Conservation (phyloP, 192 early-diverging fungal genomes). For the Oehlia diaphana region DNA sequence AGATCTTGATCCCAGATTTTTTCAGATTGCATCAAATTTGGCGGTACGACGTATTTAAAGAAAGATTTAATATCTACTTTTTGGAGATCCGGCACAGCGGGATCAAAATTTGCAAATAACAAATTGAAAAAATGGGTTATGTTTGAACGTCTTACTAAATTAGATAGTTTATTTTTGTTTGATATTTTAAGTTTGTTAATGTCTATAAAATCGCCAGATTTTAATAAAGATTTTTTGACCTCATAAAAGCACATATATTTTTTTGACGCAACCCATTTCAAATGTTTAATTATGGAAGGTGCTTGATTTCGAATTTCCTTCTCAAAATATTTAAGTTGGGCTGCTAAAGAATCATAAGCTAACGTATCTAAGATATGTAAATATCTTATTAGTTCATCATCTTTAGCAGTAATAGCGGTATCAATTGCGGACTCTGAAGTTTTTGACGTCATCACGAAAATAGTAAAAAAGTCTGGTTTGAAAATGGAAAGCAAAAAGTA, state of each 20-base stretch:
- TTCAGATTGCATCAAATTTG: not conserved
- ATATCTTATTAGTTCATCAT: not conserved
- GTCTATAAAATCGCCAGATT: not conserved
- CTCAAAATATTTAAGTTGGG: not conserved
- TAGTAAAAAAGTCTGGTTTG: too few relatives aligned
- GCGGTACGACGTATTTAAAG: not conserved
- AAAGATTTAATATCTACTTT: not conserved
- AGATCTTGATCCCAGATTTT: not conserved
- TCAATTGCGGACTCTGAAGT: too few relatives aligned
- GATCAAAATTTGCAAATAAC: not conserved
- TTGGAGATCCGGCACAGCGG: not conserved
- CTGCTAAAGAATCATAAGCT: not conserved
- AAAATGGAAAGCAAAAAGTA: too few relatives aligned
- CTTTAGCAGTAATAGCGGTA: not conserved
- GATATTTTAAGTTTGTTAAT: not conserved
- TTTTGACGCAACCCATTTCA: not conserved
- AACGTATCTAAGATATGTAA: not conserved
- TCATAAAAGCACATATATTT: not conserved
- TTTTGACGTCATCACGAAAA: too few relatives aligned
- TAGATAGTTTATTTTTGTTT: not conserved
- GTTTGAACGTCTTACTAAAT: not conserved
- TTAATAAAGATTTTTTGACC: not conserved
- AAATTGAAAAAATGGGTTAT: not conserved
- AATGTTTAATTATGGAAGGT: not conserved
- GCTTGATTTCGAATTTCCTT: not conserved